Base-by-base conservation (phyloP, 2,329 filamentous ascomycete genomes). In the Diplocarpon mali region DNA sequence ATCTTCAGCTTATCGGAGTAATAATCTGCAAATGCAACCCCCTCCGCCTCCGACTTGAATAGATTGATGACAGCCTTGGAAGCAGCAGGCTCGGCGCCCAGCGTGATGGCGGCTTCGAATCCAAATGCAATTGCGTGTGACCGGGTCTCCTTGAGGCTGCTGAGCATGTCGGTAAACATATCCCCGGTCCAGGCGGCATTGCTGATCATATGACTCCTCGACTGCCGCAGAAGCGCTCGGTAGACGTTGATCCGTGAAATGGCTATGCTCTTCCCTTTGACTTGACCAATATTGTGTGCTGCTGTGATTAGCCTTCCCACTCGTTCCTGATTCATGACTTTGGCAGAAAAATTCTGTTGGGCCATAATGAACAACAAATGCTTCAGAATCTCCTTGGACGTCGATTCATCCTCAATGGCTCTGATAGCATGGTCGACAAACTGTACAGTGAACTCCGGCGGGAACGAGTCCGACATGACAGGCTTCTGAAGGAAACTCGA, bases 111-210 rank as follows among this genome's bases (percentile, higher is more conserved):
- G 15, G 83, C 79, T 45, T 87, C 77, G 2, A 81, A 69, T 1
- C 85, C 86, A 10, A 92, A 71, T 20, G 75, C 70, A 40, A 96
- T 81, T 2, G 89, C 88, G 35, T 81, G 76, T 5, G 69, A 69
- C 38, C 86, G 76, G 37, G 90, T 83, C 34, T 95, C 87, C 55
- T 81, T 83, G 39, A 88, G 68, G 28, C 69, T 78, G 62, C 86
- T 88, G 32, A 94, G 71, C 71, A 95, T 80, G 40, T 87, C 86
- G 15, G 78, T 78, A 51, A 96, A 79, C 15, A 95, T 68, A 60
- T 93, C 83, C 41, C 83, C 73, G 39, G 95, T 69, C 90, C 92
- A 98, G 47, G 85, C 73, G 2, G 75, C 70, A 44, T 87, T 78
- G 17, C 72, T 66, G 13, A 80, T 65, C 80, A 98, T 94, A 16